phyloP scores from a whole-genome alignment of 768 basidiomycete genomes.

The Phaffia tasmanica region DNA sequence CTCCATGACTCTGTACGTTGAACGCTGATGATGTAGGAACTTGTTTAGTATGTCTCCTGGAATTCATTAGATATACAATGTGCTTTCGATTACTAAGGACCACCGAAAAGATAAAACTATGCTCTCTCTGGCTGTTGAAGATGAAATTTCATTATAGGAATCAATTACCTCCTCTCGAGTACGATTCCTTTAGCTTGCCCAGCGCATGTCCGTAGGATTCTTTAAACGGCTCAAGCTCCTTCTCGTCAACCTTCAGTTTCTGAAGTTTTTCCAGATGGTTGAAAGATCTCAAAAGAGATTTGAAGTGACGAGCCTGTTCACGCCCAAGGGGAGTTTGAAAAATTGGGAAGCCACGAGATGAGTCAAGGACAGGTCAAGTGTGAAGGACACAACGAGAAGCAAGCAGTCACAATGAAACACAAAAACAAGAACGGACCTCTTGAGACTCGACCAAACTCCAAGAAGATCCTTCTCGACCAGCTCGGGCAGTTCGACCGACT shows the following conservation, averaged over 20 bases:
- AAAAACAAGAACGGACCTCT: conserved; percentile 32
- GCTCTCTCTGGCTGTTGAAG: too few relatives aligned
- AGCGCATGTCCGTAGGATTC: conserved; percentile 52
- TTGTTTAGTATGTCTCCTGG: too few relatives aligned
- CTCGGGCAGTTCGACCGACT: conserved; percentile 89
- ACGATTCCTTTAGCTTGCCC: conserved; percentile 1
- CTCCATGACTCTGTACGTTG: too few relatives aligned
- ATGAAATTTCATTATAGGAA: too few relatives aligned
- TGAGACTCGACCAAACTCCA: conserved; percentile 96
- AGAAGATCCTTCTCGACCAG: conserved; percentile 74
- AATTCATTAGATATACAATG: too few relatives aligned
- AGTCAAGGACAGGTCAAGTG: conserved; percentile 14
- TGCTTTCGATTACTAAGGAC: too few relatives aligned
- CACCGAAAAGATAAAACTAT: too few relatives aligned
- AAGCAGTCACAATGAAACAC: not conserved
- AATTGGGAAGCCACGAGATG: not conserved
- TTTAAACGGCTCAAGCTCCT: conserved; percentile 49
- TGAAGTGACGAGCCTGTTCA: conserved; percentile 74
- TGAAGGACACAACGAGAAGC: conserved; percentile 46
- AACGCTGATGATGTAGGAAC: too few relatives aligned
- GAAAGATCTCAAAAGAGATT: conserved; percentile 61
- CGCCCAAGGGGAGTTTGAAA: not conserved
- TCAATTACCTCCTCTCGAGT: too few relatives aligned
- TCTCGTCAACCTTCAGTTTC: conserved; percentile 53
- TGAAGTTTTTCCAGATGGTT: conserved; percentile 61